Conservation (phyloP, 306 rosid species). For the Castanopsis chinensis region DNA sequence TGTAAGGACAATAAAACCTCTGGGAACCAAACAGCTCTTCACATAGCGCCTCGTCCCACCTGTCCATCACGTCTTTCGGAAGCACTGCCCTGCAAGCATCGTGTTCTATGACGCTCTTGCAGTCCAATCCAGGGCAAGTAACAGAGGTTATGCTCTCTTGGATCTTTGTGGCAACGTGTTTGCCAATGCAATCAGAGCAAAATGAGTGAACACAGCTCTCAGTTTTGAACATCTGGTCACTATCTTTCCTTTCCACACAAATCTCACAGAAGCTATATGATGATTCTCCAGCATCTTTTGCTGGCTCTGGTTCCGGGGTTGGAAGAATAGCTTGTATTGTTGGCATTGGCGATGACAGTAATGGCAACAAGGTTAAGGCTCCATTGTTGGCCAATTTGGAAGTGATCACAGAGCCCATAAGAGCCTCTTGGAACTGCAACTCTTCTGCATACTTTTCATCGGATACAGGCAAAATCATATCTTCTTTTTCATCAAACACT, state of each 20-base stretch:
- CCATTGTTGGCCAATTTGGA: background rate
- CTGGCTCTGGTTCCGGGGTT: background rate
- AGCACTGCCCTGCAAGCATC: conserved; percentile 41
- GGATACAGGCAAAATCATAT: conserved; percentile 7
- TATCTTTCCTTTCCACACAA: conserved; percentile 33
- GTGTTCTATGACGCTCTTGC: conserved; percentile 33
- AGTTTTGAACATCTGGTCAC: conserved; percentile 32
- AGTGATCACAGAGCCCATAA: conserved; percentile 25
- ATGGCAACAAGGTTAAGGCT: conserved; percentile 4
- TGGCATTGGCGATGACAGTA: background rate
- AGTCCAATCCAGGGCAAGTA: conserved; percentile 50
- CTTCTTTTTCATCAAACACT: conserved; percentile 20
- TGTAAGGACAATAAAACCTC: conserved; percentile 51
- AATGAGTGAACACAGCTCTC: conserved; percentile 44
- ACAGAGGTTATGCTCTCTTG: conserved; percentile 38
- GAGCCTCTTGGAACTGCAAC: conserved; percentile 51
- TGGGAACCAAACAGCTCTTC: conserved; percentile 29
- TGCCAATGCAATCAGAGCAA: conserved; percentile 46
- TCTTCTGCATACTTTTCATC: conserved; percentile 42
- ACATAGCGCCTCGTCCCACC: conserved; percentile 48
- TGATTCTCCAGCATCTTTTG: conserved; percentile 3
- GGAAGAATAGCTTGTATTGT: background rate
- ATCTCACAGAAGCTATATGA: conserved; percentile 39
- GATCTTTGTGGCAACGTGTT: conserved; percentile 53
- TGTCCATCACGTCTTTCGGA: conserved; percentile 33